phyloP scores from a whole-genome alignment of 2,329 filamentous ascomycete species.

The Knoxdaviesia capensis region DNA sequence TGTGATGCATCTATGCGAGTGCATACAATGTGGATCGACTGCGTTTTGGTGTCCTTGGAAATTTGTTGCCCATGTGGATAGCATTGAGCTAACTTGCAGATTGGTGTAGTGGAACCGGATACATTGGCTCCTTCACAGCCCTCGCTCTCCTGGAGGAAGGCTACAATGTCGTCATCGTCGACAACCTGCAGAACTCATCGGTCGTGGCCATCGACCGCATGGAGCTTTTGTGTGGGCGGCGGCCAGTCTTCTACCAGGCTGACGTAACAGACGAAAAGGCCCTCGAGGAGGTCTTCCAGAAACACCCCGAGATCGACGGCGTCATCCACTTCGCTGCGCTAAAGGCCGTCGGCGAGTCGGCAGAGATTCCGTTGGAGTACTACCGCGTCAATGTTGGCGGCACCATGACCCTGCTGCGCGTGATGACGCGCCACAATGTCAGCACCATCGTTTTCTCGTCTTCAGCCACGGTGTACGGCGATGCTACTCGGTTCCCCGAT shows the following conservation, averaged over 20 bases:
- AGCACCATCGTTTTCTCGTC: conserved; percentile 97
- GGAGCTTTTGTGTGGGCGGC: conserved; percentile 78
- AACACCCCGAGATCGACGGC: conserved; percentile 85
- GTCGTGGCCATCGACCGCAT: conserved; percentile 84
- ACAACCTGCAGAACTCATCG: conserved; percentile 95
- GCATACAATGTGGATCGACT: too few relatives aligned
- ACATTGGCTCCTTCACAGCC: conserved; percentile 95
- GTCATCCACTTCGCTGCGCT: conserved; percentile 97
- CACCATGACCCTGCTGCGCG: conserved; percentile 66
- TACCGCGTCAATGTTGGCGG: conserved; percentile 94
- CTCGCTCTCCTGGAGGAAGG: conserved; percentile 81
- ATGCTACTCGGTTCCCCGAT: conserved; percentile 84
- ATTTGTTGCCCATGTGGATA: too few relatives aligned
- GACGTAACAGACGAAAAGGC: conserved; percentile 75
- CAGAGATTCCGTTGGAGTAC: conserved; percentile 88
- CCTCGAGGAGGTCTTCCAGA: conserved; percentile 71
- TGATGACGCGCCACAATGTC: conserved; percentile 80
- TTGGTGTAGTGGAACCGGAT: conserved; percentile 66
- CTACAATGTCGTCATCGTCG: conserved; percentile 91
- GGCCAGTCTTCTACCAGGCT: conserved; percentile 63
- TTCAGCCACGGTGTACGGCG: conserved; percentile 93
- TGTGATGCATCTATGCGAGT: too few relatives aligned
- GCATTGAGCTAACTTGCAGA: too few relatives aligned
- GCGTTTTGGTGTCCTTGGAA: too few relatives aligned
- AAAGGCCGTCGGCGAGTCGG: conserved; percentile 94